Evolutionary conservation across 2,329 filamentous ascomycete species (phyloP).

Genomic region (Colletotrichum sp.): DNA sequence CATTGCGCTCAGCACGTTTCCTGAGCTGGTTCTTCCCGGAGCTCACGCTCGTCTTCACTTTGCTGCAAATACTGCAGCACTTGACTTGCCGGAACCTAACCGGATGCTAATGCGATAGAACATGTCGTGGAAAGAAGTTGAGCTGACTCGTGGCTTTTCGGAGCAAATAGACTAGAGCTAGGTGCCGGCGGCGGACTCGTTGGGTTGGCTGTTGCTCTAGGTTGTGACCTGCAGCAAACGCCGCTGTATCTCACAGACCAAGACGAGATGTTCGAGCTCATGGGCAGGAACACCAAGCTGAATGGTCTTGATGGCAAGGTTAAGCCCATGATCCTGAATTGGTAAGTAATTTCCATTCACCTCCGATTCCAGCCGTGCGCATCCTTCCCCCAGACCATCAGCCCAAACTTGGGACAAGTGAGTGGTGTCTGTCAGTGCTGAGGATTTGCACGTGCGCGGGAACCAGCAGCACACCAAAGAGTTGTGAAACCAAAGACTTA

Average conservation of each 20-base stretch:
- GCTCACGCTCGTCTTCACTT: background rate
- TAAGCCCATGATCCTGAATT: conserved; percentile 76
- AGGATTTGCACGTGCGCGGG: background rate
- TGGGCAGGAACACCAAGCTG: conserved; percentile 84
- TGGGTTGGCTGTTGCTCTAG: conserved; percentile 65
- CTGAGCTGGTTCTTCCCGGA: background rate
- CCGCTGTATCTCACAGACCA: conserved; percentile 88
- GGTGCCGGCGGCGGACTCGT: conserved; percentile 92
- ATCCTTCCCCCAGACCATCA: background rate
- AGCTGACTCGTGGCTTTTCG: conserved; percentile 14
- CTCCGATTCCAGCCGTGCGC: background rate
- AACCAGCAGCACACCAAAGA: background rate
- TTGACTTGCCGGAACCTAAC: background rate
- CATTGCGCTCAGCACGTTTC: background rate
- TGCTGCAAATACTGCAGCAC: background rate
- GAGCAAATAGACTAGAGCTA: conserved; percentile 74
- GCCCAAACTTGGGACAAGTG: background rate
- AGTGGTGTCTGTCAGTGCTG: background rate
- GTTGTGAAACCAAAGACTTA: background rate
- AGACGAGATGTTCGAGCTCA: conserved; percentile 80
- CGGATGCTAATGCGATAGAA: background rate
- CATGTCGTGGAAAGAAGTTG: background rate
- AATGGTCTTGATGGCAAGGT: conserved; percentile 72
- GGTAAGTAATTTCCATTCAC: conserved; percentile 55
- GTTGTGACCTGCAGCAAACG: conserved; percentile 43